phyloP scores from a whole-genome alignment of 2,329 filamentous ascomycete genomes.

The Colletotrichum zoysiae region DNA sequence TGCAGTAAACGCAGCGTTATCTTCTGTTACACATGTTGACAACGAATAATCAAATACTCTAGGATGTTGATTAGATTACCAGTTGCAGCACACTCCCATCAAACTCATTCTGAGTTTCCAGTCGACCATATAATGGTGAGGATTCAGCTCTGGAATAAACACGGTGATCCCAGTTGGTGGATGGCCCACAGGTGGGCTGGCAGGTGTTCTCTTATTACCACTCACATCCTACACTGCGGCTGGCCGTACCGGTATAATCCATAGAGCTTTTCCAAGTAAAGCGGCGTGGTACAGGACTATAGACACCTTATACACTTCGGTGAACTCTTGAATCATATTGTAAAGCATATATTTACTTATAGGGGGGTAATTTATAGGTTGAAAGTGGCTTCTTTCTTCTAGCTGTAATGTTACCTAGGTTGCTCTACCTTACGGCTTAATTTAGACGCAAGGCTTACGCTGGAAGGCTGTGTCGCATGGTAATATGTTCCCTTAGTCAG shows the following conservation, averaged over 20 bases:
- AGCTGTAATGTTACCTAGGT: too few relatives aligned
- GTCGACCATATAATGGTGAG: background rate
- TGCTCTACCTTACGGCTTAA: too few relatives aligned
- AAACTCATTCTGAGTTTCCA: background rate
- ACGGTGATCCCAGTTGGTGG: background rate
- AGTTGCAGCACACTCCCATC: background rate
- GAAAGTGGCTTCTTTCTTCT: too few relatives aligned
- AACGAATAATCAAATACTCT: background rate
- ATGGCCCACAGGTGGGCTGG: background rate
- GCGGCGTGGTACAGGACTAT: background rate
- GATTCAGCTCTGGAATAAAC: background rate
- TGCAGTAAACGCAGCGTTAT: background rate
- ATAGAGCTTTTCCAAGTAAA: background rate
- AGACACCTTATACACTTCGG: background rate
- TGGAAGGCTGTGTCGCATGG: too few relatives aligned
- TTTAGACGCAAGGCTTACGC: too few relatives aligned
- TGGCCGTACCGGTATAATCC: too few relatives aligned
- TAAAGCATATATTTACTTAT: too few relatives aligned
- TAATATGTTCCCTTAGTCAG: too few relatives aligned
- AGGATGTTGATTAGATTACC: background rate
- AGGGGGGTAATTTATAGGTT: too few relatives aligned
- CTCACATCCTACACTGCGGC: background rate
- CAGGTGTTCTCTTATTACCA: background rate
- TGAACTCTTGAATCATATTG: fast-evolving
- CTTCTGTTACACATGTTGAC: background rate